Evolutionary conservation across 208 protist species (phyloP).

Genomic region (Crithidia acanthocephali): DNA sequence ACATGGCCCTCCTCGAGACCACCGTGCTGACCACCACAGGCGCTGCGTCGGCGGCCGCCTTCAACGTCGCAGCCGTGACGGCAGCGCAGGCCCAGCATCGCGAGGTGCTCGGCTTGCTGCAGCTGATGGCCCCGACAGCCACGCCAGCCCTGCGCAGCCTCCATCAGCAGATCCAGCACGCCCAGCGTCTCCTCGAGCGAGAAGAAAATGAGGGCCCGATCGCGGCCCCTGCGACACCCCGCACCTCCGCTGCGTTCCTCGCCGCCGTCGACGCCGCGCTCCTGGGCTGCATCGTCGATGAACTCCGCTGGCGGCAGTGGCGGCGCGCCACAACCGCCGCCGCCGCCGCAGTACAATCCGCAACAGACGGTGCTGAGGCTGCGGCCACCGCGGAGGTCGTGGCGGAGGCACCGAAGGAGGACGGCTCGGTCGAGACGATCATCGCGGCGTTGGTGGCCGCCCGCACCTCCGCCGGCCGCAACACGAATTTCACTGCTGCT

Average conservation of each 20-base stretch:
- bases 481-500: no score
- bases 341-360: background rate
- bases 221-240: background rate
- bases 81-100: constrained; percentile 25
- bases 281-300: constrained; percentile 31
- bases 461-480: background rate
- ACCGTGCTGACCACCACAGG: constrained; percentile 1
- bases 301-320: constrained; percentile 34
- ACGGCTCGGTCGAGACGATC: background rate
- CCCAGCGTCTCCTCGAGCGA: constrained; percentile 21
- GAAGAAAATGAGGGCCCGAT: constrained; percentile 8
- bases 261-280: constrained; percentile 25
- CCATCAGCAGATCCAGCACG: constrained; percentile 1
- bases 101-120: constrained; percentile 22
- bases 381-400: background rate
- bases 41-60: background rate
- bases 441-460: background rate
- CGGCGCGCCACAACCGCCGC: background rate
- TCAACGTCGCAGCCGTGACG: background rate
- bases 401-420: background rate
- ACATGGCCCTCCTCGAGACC: constrained; percentile 52
- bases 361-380: background rate
- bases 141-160: constrained; percentile 12
- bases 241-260: constrained; percentile 15
- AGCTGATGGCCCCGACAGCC: constrained; percentile 21